Base-by-base conservation (phyloP, 2,329 filamentous ascomycete genomes). In the Claviceps africana region DNA sequence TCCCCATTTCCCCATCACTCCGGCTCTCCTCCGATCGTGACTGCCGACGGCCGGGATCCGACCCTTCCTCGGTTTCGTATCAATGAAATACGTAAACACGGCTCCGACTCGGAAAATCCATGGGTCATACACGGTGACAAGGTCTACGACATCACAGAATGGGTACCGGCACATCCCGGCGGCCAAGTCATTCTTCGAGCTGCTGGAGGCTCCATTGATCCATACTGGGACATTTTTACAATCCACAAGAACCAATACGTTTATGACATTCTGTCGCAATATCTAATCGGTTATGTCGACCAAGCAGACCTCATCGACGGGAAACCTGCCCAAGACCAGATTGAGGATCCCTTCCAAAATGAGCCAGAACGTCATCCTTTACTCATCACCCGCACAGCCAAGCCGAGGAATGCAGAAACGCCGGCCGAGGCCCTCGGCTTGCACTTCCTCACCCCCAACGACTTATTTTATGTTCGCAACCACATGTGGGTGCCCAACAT, bases 71-170 rank as follows among this genome's bases (percentile, higher is more conserved):
- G 72, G 4, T 78, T 70, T 58, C 71, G 72, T 31, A 67, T 81
- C 15, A 63, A 70, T 13, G 75, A 79, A 52, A 63, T 81, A 47
- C 74, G 72, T 47, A 66, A 73, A 49, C 77, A 81, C 56, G 73
- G 76, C n/a, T 67, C 68, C 19, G 68, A 70, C 21, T 77, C 79
- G 0, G 61, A 71, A 1, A 65, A 70, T 10, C 81, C 81, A 2
- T 86, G 82, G 82, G 76, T 86, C 4, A 79, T 77, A n/a, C 73
- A 74, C 51, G 78, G 73, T 25, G 77, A 78, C 61, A 78, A 79
- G 53, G 81, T 86, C 21, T 86, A 85, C 70, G 78, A 86, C 59
- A 85, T 86, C 50, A 85, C 82, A 1, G 79, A 84, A 49, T 86
- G 82, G 79, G 67, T 85, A 22, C 68, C 72, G 1, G 79, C 74